Conservation (phyloP, 306 rosid species). For the Casuarina glauca region DNA sequence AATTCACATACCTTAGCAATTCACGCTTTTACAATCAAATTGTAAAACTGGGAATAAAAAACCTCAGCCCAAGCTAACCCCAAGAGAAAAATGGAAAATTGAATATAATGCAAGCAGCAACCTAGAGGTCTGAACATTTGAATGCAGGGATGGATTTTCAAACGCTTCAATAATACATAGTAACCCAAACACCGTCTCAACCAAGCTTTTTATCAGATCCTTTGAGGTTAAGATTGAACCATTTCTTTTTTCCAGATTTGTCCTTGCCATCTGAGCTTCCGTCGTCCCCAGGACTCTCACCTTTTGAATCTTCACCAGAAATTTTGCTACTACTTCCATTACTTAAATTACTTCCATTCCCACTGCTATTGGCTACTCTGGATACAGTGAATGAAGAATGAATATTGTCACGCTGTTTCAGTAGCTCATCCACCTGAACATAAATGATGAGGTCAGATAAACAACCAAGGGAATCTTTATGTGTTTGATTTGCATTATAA, state of each 20-base stretch:
- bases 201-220: slow-evolving; percentile 61
- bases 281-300: slow-evolving; percentile 74
- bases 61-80: slow-evolving; percentile 41
- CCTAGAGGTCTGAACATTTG: slow-evolving; percentile 18
- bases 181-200: slow-evolving; percentile 32
- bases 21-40: slow-evolving; percentile 38
- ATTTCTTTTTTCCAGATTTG: slow-evolving; percentile 82
- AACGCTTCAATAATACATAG: slow-evolving; percentile 24
- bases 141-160: slow-evolving; percentile 30
- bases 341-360: slow-evolving; percentile 49
- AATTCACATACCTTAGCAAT: slow-evolving; percentile 42
- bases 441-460: slow-evolving; percentile 4
- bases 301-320: slow-evolving; percentile 60
- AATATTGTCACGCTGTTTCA: slow-evolving; percentile 83
- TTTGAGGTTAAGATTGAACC: slow-evolving; percentile 83
- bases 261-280: slow-evolving; percentile 90
- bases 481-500: neutral
- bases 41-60: slow-evolving; percentile 32
- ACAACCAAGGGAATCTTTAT: neutral
- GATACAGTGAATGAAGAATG: slow-evolving; percentile 73
- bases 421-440: slow-evolving; percentile 91
- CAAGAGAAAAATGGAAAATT: slow-evolving; percentile 37
- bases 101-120: slow-evolving; percentile 39
- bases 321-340: slow-evolving; percentile 79
- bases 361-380: slow-evolving; percentile 34